Conservation (phyloP, 2,329 filamentous ascomycete species). For the Diaporthe sp. region DNA sequence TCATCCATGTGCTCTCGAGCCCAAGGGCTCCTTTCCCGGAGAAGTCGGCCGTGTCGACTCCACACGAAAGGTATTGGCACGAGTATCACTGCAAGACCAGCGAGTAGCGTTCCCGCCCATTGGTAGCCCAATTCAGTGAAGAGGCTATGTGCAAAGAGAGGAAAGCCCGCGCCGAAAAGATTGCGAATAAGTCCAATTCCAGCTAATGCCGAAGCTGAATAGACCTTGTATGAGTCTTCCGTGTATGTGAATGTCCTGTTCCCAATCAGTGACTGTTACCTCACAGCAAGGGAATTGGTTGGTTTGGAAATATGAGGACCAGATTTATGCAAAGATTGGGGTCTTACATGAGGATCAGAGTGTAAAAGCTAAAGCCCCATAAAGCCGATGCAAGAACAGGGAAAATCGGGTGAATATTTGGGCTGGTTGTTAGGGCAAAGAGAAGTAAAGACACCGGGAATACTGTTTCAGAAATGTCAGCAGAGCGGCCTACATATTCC, state of each 20-base stretch:
- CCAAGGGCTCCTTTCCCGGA: conserved; percentile 43
- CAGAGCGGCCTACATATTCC: not conserved
- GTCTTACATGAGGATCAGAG: conserved; percentile 55
- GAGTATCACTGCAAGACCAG: conserved; percentile 46
- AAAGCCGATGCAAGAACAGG: conserved; percentile 59
- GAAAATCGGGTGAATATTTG: conserved; percentile 52
- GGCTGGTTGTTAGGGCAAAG: conserved; percentile 48
- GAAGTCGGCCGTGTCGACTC: conserved; percentile 38
- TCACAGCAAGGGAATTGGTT: not conserved
- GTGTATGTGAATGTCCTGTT: conserved; percentile 55
- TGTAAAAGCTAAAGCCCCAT: conserved; percentile 62
- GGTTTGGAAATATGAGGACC: not conserved
- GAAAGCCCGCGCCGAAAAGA: conserved; percentile 50
- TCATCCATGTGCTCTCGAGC: conserved; percentile 41
- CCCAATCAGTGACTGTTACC: not conserved
- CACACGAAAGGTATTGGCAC: conserved; percentile 47
- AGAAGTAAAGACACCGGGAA: conserved; percentile 47
- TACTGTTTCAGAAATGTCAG: conserved; percentile 29
- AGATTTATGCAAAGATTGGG: too few relatives aligned
- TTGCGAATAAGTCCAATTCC: conserved; percentile 52
- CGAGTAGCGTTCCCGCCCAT: conserved; percentile 49
- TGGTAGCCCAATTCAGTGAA: conserved; percentile 47
- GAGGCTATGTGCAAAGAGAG: conserved; percentile 49
- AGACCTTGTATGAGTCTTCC: conserved; percentile 58
- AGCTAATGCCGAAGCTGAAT: conserved; percentile 52